These are phyloP conservation scores for Zoysia japonica DNA, from an alignment of 176 grass and related monocot genomes.

Conservation along the genomic window DNA sequence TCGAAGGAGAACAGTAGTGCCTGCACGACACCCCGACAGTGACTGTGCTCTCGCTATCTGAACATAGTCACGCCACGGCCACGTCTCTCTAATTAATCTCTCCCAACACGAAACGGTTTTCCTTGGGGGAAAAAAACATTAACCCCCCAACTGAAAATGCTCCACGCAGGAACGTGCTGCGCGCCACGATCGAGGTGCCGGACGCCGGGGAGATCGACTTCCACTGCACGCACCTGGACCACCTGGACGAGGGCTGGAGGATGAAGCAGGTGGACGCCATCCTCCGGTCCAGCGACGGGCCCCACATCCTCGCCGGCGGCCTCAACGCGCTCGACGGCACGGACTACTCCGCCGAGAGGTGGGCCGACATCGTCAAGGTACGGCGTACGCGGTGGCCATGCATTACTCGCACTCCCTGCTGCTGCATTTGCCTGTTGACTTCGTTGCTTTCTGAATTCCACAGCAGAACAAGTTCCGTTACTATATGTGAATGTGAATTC, in stretches of 20 bases:
- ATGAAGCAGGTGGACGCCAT: slow-evolving; percentile 93
- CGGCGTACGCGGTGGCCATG: neutral
- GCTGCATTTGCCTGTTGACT: neutral
- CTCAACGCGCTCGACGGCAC: slow-evolving; percentile 89
- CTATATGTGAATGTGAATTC: no score
- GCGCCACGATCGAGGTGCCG: slow-evolving; percentile 88
- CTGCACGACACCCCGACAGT: neutral
- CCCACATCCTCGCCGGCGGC: slow-evolving; percentile 86
- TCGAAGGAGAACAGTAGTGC: neutral
- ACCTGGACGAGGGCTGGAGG: slow-evolving; percentile 92
- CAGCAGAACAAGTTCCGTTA: neutral
- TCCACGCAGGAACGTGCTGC: slow-evolving; percentile 80
- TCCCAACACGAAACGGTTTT: neutral
- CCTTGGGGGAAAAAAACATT: no score
- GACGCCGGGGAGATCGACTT: slow-evolving; percentile 76
- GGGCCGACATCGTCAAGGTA: slow-evolving; percentile 96
- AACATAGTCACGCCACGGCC: slow-evolving; percentile 12
- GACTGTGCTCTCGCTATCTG: slow-evolving; percentile 12
- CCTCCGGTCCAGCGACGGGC: slow-evolving; percentile 57
- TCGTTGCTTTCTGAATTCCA: neutral
- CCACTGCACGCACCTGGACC: slow-evolving; percentile 98
- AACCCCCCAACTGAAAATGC: no score
- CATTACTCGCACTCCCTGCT: neutral
- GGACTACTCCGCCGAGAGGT: slow-evolving; percentile 84
- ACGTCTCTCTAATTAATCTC: neutral